phyloP scores from a whole-genome alignment of 257 asterid species.

The Jaltomata sinuosa region DNA sequence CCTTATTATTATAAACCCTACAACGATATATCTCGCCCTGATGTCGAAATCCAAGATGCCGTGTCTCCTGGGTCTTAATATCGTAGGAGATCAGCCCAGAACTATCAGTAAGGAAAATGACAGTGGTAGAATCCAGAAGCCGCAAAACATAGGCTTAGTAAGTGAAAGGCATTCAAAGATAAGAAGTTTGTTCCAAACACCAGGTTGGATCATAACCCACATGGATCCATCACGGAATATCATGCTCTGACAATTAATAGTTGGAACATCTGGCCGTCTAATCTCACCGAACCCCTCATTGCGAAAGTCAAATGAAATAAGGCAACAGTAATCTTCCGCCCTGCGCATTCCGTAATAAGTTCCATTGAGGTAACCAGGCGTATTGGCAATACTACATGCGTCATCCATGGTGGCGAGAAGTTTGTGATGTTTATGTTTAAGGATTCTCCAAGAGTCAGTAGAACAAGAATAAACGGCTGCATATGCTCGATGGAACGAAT shows the following conservation, averaged over 20 bases:
- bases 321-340: background rate
- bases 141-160: accelerated
- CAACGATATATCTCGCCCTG: background rate
- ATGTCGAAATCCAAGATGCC: background rate
- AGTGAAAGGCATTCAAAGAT: background rate
- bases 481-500: background rate
- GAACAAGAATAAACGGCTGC: background rate
- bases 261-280: background rate
- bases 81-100: background rate
- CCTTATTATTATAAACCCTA: background rate
- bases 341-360: background rate
- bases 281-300: background rate
- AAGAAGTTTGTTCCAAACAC: background rate
- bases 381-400: background rate
- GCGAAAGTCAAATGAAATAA: background rate
- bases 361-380: background rate
- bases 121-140: background rate
- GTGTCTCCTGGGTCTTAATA: background rate
- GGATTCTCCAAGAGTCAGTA: background rate
- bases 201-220: background rate
- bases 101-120: background rate
- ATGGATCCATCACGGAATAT: background rate
- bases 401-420: background rate
- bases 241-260: background rate
- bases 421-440: background rate